Conservation (phyloP, 2,329 filamentous ascomycete species). For the Falciphora oryzae region DNA sequence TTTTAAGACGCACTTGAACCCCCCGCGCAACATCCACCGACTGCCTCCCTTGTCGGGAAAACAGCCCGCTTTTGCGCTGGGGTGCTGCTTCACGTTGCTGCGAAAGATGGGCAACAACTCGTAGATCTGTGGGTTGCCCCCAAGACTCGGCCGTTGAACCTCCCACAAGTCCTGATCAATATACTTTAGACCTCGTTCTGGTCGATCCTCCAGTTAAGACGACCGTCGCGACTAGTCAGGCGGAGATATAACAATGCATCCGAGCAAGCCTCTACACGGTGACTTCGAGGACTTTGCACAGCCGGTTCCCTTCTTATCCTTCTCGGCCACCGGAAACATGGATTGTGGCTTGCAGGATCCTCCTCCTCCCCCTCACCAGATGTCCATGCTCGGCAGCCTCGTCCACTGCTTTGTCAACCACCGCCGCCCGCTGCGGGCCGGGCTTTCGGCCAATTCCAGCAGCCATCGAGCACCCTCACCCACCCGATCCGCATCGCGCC, state of each 20-base stretch:
- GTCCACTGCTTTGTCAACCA: conserved; percentile 6
- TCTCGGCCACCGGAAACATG: conserved; percentile 1
- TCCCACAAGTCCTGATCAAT: conserved; percentile 2
- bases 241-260: conserved; percentile 4
- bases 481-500: conserved; percentile 16
- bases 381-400: conserved; percentile 10
- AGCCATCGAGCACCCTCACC: conserved; percentile 12
- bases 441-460: conserved; percentile 5
- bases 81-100: conserved; percentile 11
- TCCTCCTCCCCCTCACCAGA: not conserved
- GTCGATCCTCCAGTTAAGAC: conserved; percentile 8
- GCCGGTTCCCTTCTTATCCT: conserved; percentile 10
- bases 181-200: conserved; percentile 10
- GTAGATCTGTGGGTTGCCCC: conserved; percentile 12
- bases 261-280: conserved; percentile 10
- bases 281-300: conserved; percentile 12
- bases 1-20: conserved; percentile 11
- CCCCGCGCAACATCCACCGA: conserved; percentile 11
- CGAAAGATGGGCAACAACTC: conserved; percentile 6
- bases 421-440: conserved; percentile 7
- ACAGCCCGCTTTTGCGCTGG: conserved; percentile 12
- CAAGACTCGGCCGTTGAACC: not conserved
- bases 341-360: conserved; percentile 2
- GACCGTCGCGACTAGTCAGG: conserved; percentile 2
- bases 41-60: conserved; percentile 10